Evolutionary conservation across 2,329 filamentous ascomycete genomes (phyloP).

Genomic region (Biscogniauxia marginata): DNA sequence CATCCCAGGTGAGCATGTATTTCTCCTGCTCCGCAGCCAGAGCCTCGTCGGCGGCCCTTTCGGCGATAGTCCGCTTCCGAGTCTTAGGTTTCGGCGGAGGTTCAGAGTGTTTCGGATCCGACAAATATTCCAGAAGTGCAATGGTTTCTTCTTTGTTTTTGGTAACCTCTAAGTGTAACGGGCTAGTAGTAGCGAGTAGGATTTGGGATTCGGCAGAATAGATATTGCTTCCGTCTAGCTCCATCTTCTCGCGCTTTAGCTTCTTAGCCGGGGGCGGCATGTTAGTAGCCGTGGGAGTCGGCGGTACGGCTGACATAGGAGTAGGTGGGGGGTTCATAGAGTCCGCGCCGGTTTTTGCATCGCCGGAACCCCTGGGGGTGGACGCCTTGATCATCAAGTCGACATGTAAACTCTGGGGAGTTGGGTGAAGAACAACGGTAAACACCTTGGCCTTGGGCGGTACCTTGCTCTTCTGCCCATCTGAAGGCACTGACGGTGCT

Average conservation of each 20-base stretch:
- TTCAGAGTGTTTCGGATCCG: constrained; percentile 75
- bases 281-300: constrained; percentile 59
- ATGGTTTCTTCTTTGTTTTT: constrained; percentile 67
- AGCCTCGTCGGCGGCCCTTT: constrained; percentile 93
- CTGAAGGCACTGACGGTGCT: constrained; percentile 47
- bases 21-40: constrained; percentile 84
- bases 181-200: constrained; percentile 69
- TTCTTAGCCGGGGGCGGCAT: constrained; percentile 64
- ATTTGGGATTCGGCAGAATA: constrained; percentile 75
- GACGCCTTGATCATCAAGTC: constrained; percentile 76
- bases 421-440: constrained; percentile 84
- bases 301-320: constrained; percentile 57
- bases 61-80: constrained; percentile 88
- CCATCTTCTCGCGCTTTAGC: constrained; percentile 69
- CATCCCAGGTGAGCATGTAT: constrained; percentile 90
- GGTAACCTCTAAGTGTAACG: constrained; percentile 76
- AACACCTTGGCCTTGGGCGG: constrained; percentile 63
- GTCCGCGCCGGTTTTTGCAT: constrained; percentile 32
- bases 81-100: constrained; percentile 81
- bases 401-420: constrained; percentile 68
- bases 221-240: constrained; percentile 72
- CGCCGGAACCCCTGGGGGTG: constrained; percentile 56
- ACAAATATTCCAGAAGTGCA: constrained; percentile 66
- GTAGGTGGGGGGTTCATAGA: constrained; percentile 64
- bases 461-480: constrained; percentile 43